These are phyloP conservation scores for Candida orba DNA, from an alignment of 805 yeast genomes.

Conservation along the genomic window DNA sequence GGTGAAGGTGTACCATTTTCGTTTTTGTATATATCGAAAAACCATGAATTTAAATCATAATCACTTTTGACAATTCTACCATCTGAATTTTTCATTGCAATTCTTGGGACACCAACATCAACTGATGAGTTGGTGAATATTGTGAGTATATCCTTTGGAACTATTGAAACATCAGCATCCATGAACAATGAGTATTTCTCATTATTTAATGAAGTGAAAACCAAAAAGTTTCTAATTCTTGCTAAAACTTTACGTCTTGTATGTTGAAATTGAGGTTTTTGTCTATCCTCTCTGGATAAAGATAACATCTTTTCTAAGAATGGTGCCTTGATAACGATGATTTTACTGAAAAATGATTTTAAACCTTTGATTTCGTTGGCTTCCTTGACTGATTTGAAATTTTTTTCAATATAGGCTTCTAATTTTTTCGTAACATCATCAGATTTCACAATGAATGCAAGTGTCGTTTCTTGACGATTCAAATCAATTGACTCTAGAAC, in stretches of 20 bases:
- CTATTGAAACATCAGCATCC: constrained; percentile 26
- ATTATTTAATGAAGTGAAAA: constrained; percentile 19
- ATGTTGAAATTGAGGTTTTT: constrained; percentile 15
- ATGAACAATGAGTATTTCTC: constrained; percentile 26
- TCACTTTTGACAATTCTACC: constrained; percentile 16
- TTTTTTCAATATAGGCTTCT: neutral
- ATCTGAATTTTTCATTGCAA: constrained; percentile 18
- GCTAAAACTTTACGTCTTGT: constrained; percentile 24
- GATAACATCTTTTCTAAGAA: constrained; percentile 15
- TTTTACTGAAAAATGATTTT: neutral
- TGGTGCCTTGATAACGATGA: constrained; percentile 13
- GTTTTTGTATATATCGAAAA: constrained; percentile 25
- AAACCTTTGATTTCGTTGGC: neutral
- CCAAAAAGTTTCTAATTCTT: constrained; percentile 24
- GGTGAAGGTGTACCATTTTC: constrained; percentile 11
- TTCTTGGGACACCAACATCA: constrained; percentile 28
- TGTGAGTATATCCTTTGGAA: constrained; percentile 20
- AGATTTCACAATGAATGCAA: constrained; percentile 14
- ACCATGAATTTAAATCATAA: constrained; percentile 32
- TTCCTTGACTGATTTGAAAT: neutral
- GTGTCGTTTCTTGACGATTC: constrained; percentile 16
- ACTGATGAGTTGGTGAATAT: constrained; percentile 19
- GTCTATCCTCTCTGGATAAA: constrained; percentile 14
- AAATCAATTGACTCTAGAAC: constrained; percentile 24
- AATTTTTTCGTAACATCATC: constrained; percentile 2